phyloP scores from a whole-genome alignment of 805 yeast genomes.

The Ogataea kodamae region DNA sequence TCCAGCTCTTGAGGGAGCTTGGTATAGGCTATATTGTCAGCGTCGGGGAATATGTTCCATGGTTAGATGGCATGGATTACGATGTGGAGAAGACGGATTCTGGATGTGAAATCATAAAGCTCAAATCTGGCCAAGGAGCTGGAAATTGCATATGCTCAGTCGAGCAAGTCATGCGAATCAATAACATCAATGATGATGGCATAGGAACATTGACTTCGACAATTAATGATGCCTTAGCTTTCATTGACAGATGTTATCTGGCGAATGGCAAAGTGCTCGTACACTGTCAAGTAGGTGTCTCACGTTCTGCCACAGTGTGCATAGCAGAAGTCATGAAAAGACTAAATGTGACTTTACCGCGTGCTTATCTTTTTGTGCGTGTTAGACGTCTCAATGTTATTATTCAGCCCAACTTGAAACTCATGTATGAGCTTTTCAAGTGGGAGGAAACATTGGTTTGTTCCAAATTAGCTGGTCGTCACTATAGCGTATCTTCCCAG shows the following conservation, averaged over 20 bases:
- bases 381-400: constrained; percentile 87
- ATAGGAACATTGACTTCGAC: constrained; percentile 68
- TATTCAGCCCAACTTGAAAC: constrained; percentile 88
- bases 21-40: constrained; percentile 75
- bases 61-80: constrained; percentile 43
- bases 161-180: constrained; percentile 54
- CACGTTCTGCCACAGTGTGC: constrained; percentile 91
- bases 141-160: constrained; percentile 32
- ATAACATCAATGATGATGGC: constrained; percentile 86
- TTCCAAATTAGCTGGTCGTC: constrained; percentile 11
- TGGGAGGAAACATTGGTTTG: constrained; percentile 47
- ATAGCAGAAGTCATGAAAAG: constrained; percentile 93
- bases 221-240: constrained; percentile 60
- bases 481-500: constrained; percentile 21
- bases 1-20: constrained; percentile 56
- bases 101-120: constrained; percentile 29
- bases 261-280: constrained; percentile 57
- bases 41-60: constrained; percentile 76
- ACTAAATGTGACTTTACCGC: constrained; percentile 58
- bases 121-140: constrained; percentile 20
- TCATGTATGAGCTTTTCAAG: constrained; percentile 85
- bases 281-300: constrained; percentile 95
- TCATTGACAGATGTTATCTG: constrained; percentile 53
- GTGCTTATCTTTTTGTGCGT: constrained; percentile 85
- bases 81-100: constrained; percentile 19